Evolutionary conservation across 306 rosid genomes (phyloP), one percentile per base, ranked within the genome.

Genomic region (Arachis stenosperma): DNA sequence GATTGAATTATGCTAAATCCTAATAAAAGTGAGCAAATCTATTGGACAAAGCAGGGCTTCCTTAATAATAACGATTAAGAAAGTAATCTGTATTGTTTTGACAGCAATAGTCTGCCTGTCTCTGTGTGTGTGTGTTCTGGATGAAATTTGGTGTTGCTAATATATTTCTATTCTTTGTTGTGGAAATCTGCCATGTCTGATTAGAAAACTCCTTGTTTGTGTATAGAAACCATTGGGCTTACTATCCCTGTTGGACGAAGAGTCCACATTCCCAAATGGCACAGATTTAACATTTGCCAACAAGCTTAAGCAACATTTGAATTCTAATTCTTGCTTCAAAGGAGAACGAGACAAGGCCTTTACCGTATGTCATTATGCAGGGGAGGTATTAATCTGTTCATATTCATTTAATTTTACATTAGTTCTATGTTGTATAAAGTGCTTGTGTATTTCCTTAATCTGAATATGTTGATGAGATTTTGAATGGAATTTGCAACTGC

Each of bases 231-330:
- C 99, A 36, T 73, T 95, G 90, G 99, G 99, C 74, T 84, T 95
- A 71, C 81, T 95, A 59, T 91, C 99, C 79, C 85, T 95, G 81
- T 72, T 95, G 76, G 99, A 90, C 39, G 99, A 95, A 81, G 99
- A 95, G 85, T 95, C 99, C 65, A 95, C 98, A 73, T 95, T 95
- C 77, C 99, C 99, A 46, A 95, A 95, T 75, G 99, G 98, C 75
- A 83, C 97, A 1, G 99, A 95, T 77, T 66, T 95, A 82, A 88
- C 98, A 54, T 91, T 95, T 64, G 99, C 98, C 43, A 80, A 90
- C 86, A 95, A 95, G 84, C 97, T 95, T 59, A 95, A 91, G 93
- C 98, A 91, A 81, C 99, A 95, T 77, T 82, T 95, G 78, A 84
- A 73, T 47, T 80, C 90, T 58, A 88, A 87, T 84, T 82, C 92